Conservation (phyloP, 2,329 filamentous ascomycete species). For the Xylaria sp. region DNA sequence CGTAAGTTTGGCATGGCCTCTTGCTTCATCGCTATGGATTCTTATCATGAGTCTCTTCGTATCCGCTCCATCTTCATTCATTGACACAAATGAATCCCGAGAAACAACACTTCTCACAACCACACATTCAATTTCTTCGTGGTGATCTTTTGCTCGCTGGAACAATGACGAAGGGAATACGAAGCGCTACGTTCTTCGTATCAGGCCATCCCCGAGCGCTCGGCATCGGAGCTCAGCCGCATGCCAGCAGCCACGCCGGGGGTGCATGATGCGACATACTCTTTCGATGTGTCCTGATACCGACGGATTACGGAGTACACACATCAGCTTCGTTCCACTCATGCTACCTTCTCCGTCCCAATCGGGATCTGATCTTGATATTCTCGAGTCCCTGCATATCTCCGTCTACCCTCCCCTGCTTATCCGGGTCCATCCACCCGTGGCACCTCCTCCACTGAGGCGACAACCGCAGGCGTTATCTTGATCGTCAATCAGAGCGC, state of each 20-base stretch:
- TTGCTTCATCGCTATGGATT: too few relatives aligned
- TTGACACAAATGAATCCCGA: too few relatives aligned
- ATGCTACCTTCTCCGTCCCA: neutral
- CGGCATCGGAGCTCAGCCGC: neutral
- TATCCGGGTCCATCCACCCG: neutral
- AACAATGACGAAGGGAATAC: neutral
- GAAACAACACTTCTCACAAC: too few relatives aligned
- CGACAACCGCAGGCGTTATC: neutral
- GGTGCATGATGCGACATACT: too few relatives aligned
- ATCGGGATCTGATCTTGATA: neutral
- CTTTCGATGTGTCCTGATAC: neutral
- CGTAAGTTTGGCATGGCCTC: too few relatives aligned
- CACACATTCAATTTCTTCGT: too few relatives aligned
- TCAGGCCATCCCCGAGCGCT: neutral
- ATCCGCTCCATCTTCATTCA: too few relatives aligned
- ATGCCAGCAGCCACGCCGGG: neutral
- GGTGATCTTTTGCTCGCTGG: too few relatives aligned
- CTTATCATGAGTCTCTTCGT: too few relatives aligned
- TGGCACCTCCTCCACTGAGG: neutral
- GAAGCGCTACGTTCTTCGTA: neutral
- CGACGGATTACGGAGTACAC: neutral
- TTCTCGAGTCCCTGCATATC: neutral
- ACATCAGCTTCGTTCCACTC: neutral
- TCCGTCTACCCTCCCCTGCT: neutral
- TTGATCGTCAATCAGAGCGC: neutral